Percentiles rank a stretch among this genome's conserved stretches.
These are phyloP conservation scores for Zalaria sp. DNA, from an alignment of 2,329 filamentous ascomycete species.

Conservation along the genomic window DNA sequence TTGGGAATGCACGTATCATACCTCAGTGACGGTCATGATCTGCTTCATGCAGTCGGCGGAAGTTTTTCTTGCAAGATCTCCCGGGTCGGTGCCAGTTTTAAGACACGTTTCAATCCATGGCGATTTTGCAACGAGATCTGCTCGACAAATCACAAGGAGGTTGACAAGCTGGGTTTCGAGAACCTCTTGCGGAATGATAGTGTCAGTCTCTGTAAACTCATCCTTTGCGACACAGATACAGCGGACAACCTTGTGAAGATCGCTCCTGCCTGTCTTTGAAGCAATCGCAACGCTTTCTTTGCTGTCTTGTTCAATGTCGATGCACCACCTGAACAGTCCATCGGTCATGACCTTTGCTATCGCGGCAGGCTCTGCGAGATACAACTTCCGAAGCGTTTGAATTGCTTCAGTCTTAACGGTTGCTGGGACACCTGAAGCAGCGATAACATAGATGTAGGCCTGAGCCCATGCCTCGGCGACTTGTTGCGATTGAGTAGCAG, in stretches of 20 bases:
- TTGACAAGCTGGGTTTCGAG: conserved; percentile 60
- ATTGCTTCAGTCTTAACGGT: conserved; percentile 50
- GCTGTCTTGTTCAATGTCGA: conserved; percentile 51
- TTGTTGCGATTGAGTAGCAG: conserved; percentile 17
- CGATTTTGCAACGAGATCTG: conserved; percentile 60
- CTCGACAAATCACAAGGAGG: conserved; percentile 63
- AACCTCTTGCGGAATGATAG: conserved; percentile 30
- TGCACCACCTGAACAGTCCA: conserved; percentile 71
- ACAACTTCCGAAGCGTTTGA: conserved; percentile 48
- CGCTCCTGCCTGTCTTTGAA: conserved; percentile 49
- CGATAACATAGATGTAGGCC: conserved; percentile 66
- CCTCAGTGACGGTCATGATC: conserved; percentile 38
- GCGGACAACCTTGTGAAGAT: conserved; percentile 47
- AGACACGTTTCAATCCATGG: conserved; percentile 87
- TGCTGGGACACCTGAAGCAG: conserved; percentile 46
- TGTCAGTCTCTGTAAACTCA: conserved; percentile 31
- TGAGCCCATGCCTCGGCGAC: conserved; percentile 67
- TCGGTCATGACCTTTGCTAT: conserved; percentile 51
- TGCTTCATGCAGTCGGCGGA: conserved; percentile 53
- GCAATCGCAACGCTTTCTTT: conserved; percentile 61
- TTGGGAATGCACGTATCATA: background rate
- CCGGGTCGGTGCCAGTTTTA: conserved; percentile 68
- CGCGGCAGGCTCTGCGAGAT: conserved; percentile 42
- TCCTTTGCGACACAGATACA: conserved; percentile 48
- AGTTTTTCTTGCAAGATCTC: conserved; percentile 53